These are phyloP conservation scores for Populus hybrid DNA, from an alignment of 441 rosid genomes.

Conservation along the genomic window DNA sequence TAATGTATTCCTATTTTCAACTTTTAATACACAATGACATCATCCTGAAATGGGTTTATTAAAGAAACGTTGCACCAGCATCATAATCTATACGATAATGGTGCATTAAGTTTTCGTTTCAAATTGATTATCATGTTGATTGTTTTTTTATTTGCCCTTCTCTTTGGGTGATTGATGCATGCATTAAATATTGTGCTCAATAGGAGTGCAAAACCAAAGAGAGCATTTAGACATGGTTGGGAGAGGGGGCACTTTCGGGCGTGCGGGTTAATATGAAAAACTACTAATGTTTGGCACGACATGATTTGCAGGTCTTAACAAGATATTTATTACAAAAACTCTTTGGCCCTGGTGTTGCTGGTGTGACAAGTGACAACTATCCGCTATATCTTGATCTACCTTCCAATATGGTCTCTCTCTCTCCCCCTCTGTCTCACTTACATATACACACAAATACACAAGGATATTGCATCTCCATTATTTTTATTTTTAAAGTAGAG, in stretches of 20 bases:
- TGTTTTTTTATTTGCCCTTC: neutral
- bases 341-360: constrained; percentile 66
- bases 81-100: neutral
- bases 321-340: constrained; percentile 70
- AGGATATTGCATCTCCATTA: neutral
- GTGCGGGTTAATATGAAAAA: neutral
- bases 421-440: constrained; percentile 5
- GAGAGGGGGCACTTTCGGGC: neutral
- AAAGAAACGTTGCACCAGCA: neutral
- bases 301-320: constrained; percentile 57
- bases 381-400: constrained; percentile 81
- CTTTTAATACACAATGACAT: neutral
- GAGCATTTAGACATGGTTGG: neutral
- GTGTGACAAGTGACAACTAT: constrained; percentile 54
- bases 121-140: neutral
- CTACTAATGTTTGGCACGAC: constrained; percentile 10
- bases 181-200: neutral
- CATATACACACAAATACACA: neutral
- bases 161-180: neutral
- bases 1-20: too few species aligned
- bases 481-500: neutral
- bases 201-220: neutral
- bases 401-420: constrained; percentile 74
- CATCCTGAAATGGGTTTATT: neutral
- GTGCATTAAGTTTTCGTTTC: neutral